phyloP scores from a whole-genome alignment of 176 grass and related monocot genomes.

The Otatea glauca region DNA sequence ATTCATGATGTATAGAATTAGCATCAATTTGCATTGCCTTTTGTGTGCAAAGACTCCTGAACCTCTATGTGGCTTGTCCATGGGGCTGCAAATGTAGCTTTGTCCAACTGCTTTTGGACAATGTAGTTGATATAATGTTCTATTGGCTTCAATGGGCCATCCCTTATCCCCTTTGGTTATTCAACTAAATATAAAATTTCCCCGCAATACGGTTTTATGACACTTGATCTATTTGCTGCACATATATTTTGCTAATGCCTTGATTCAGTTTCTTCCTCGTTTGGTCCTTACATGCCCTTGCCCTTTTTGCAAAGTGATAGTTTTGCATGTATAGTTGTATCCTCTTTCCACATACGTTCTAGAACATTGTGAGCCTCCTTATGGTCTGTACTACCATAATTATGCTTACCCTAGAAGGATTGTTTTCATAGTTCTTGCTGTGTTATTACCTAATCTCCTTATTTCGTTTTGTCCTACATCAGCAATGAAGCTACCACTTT shows the following conservation, averaged over 20 bases:
- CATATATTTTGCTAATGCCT: constrained; percentile 1
- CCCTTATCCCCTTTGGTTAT: not conserved
- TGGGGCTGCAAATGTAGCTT: not conserved
- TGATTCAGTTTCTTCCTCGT: not conserved
- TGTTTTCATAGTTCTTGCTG: constrained; percentile 23
- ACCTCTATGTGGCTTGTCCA: constrained; percentile 20
- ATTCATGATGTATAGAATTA: constrained; percentile 24
- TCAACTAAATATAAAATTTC: constrained; percentile 5
- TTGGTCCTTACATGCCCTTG: not conserved
- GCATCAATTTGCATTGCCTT: constrained; percentile 6
- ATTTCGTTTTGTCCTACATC: not conserved
- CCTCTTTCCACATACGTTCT: constrained; percentile 22
- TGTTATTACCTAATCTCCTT: not conserved
- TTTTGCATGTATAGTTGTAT: not conserved
- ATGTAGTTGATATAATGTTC: constrained; percentile 15
- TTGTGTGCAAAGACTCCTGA: constrained; percentile 11
- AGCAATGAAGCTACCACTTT: not conserved
- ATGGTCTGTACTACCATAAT: not conserved
- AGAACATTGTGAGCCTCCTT: constrained; percentile 15
- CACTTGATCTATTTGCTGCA: not conserved
- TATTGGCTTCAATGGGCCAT: not conserved
- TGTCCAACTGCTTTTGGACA: not conserved
- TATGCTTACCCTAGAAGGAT: not conserved
- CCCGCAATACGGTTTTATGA: not conserved
- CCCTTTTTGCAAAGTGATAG: not conserved